Conservation (phyloP, 345 rosid genomes). For the Salix koriyanagi region DNA sequence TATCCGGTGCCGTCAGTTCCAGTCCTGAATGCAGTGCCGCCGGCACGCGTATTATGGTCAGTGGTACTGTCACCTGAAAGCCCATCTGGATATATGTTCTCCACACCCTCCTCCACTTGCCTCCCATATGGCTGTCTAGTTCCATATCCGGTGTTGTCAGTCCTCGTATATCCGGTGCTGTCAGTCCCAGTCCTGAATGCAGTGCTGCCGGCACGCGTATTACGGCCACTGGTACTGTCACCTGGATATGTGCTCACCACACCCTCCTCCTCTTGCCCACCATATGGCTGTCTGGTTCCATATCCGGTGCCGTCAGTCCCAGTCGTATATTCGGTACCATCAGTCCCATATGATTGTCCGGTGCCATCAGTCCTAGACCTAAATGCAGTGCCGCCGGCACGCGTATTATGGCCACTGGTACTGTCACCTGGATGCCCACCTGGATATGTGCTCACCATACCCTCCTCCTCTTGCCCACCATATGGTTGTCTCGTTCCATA, state of each 20-base stretch:
- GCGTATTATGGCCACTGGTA: conserved; percentile 34
- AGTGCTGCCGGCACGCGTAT: conserved; percentile 28
- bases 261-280: conserved; percentile 37
- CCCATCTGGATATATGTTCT: conserved; percentile 27
- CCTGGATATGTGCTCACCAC: conserved; percentile 24
- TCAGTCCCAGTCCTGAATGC: conserved; percentile 8
- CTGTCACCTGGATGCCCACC: conserved; percentile 35
- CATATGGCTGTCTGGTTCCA: conserved; percentile 34
- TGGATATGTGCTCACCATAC: conserved; percentile 19
- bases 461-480: conserved; percentile 32
- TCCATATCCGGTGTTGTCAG: conserved; percentile 29
- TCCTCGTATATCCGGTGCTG: no score
- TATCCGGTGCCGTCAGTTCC: conserved; percentile 32
- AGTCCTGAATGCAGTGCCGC: conserved; percentile 22
- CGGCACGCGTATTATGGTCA: conserved; percentile 34
- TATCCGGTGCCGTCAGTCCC: conserved; percentile 22
- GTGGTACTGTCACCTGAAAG: conserved; percentile 28
- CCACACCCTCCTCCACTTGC: conserved; percentile 29
- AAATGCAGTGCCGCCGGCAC: conserved; percentile 19
- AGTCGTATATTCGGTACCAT: conserved; percentile 11
- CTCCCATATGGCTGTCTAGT: conserved; percentile 33
- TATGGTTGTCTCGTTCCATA: conserved; percentile 36
- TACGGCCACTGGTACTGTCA: conserved; percentile 31
- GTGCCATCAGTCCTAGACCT: not conserved
- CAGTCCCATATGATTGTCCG: conserved; percentile 3